phyloP scores from a whole-genome alignment of 2,329 filamentous ascomycete genomes.

The Hymenoscyphus salicellus region DNA sequence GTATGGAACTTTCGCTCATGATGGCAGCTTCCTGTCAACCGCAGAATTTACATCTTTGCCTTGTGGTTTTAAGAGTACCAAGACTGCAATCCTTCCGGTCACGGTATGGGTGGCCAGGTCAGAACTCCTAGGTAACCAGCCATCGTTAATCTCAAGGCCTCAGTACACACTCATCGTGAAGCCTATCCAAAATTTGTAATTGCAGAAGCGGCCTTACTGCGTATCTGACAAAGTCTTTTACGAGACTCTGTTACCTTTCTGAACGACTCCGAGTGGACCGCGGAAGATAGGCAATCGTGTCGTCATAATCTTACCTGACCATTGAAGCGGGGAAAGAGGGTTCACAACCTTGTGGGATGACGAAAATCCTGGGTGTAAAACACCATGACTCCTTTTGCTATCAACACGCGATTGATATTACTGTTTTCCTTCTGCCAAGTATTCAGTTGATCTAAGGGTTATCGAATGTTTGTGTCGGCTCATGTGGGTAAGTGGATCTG shows the following conservation, averaged over 20 bases:
- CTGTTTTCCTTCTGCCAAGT: slow-evolving; percentile 1
- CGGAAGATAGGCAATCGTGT: background rate
- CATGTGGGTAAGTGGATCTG: background rate
- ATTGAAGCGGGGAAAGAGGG: background rate
- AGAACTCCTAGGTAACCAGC: too few relatives aligned
- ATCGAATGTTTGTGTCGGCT: background rate
- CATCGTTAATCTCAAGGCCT: too few relatives aligned
- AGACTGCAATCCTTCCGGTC: too few relatives aligned
- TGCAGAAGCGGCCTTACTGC: background rate
- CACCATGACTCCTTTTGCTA: background rate
- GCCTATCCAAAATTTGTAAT: background rate
- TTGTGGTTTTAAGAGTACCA: too few relatives aligned
- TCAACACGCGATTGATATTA: background rate
- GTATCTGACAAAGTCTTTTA: background rate
- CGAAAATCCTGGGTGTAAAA: background rate
- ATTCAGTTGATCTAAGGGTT: background rate
- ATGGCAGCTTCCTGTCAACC: too few relatives aligned
- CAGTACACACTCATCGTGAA: too few relatives aligned
- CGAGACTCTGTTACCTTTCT: background rate
- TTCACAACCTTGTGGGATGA: background rate
- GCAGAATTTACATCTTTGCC: too few relatives aligned
- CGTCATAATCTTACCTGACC: background rate
- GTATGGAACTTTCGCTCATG: too few relatives aligned
- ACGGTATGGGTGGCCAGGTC: too few relatives aligned
- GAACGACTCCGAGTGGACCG: background rate